phyloP scores from a whole-genome alignment of 2,329 filamentous ascomycete species.

The Penicillium nordicum region DNA sequence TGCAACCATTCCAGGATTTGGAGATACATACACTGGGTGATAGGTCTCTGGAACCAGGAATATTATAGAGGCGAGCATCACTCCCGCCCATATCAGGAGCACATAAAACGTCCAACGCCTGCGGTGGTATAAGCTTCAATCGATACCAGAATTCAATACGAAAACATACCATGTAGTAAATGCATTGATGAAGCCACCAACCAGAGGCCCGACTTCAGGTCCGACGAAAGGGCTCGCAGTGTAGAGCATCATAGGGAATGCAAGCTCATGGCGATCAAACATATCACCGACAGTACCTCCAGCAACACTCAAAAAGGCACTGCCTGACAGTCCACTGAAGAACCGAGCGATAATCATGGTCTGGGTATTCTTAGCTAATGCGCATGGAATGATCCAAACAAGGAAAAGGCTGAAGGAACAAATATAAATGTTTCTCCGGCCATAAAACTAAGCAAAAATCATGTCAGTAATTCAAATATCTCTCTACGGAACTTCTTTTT shows the following conservation, averaged over 20 bases:
- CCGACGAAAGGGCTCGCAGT: slow-evolving; percentile 59
- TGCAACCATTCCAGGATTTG: not conserved
- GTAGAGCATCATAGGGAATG: slow-evolving; percentile 80
- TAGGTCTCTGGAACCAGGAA: slow-evolving; percentile 85
- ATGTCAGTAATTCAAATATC: too few species aligned
- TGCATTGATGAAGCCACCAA: slow-evolving; percentile 78
- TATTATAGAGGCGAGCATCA: slow-evolving; percentile 61
- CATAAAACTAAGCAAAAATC: slow-evolving; percentile 59
- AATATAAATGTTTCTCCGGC: slow-evolving; percentile 76
- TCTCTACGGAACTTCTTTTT: too few species aligned
- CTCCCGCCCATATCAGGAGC: slow-evolving; percentile 75
- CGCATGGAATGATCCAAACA: slow-evolving; percentile 78
- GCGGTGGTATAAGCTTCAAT: slow-evolving; percentile 6
- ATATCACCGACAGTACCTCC: slow-evolving; percentile 83
- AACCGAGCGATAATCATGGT: slow-evolving; percentile 78
- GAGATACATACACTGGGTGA: slow-evolving; percentile 49
- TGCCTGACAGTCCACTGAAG: slow-evolving; percentile 51
- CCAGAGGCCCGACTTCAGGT: slow-evolving; percentile 55
- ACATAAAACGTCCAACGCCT: slow-evolving; percentile 80
- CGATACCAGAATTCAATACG: not conserved
- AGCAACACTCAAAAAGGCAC: slow-evolving; percentile 63
- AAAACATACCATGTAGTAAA: slow-evolving; percentile 58
- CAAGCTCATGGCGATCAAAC: slow-evolving; percentile 65
- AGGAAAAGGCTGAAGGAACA: slow-evolving; percentile 56
- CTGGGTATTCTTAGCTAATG: slow-evolving; percentile 74